A percentile compares a stretch with the other conserved stretches of the same genome.
These are phyloP conservation scores for Nakaseomyces glabratus DNA, from an alignment of 1,139 yeast genomes.

Conservation along the genomic window DNA sequence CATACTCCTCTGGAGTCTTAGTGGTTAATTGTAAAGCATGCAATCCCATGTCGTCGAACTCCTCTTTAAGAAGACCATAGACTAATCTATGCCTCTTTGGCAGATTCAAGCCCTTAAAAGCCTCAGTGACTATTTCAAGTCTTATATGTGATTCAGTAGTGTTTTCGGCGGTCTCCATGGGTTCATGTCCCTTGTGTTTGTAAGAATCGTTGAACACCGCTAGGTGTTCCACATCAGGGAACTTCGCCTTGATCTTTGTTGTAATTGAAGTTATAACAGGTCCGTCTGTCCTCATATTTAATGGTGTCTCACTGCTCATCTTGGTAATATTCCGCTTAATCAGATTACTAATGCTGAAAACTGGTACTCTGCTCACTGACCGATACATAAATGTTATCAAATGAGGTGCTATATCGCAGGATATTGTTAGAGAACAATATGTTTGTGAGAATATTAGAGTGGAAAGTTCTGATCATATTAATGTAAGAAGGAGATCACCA, in stretches of 20 bases:
- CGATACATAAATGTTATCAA: no score
- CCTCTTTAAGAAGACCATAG: conserved; percentile 62
- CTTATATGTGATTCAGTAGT: conserved; percentile 79
- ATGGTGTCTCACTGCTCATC: conserved; percentile 3
- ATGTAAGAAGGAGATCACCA: no score
- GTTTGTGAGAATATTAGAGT: no score
- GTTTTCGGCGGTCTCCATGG: conserved; percentile 66
- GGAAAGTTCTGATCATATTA: no score
- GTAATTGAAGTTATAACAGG: conserved; percentile 47
- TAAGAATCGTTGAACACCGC: conserved; percentile 72
- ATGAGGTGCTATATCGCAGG: no score
- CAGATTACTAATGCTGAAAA: no score
- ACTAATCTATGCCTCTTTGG: conserved; percentile 76
- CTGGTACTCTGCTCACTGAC: no score
- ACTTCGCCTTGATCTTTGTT: conserved; percentile 37
- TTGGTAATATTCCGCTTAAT: background rate
- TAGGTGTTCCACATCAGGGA: conserved; percentile 44
- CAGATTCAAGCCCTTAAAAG: conserved; percentile 55
- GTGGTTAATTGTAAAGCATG: conserved; percentile 88
- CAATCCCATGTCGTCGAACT: conserved; percentile 55
- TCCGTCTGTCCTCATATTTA: conserved; percentile 31
- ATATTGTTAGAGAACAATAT: no score
- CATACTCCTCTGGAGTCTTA: conserved; percentile 59
- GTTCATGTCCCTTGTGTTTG: conserved; percentile 83
- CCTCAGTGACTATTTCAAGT: conserved; percentile 60